phyloP scores from a whole-genome alignment of 305 asterid species.

The Solanum chacoense region DNA sequence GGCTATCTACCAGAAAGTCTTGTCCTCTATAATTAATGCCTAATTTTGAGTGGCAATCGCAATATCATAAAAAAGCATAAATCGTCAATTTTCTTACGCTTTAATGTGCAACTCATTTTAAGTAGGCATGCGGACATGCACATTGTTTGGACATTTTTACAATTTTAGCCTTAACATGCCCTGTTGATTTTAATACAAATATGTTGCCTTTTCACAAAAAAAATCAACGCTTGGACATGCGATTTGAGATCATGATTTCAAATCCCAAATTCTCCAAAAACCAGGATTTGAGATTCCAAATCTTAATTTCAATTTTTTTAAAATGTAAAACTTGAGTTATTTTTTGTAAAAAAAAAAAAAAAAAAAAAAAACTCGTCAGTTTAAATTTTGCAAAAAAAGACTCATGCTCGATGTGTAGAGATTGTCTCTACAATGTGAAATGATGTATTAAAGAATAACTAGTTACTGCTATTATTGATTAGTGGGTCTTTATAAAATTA shows the following conservation, averaged over 20 bases:
- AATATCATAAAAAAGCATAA: not conserved
- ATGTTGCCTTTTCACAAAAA: not conserved
- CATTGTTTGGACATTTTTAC: not conserved
- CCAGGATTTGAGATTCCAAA: not conserved
- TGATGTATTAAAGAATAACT: not conserved
- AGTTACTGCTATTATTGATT: not conserved
- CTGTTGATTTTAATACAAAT: not conserved
- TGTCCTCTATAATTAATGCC: not conserved
- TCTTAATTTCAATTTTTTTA: not conserved
- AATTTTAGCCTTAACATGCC: not conserved
- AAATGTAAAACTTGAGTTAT: not conserved
- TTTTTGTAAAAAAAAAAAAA: not conserved
- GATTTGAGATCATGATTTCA: not conserved
- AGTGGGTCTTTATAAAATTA: not conserved
- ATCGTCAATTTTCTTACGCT: not conserved
- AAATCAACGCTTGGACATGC: not conserved
- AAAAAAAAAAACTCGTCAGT: not conserved
- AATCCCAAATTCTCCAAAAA: not conserved
- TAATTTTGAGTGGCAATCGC: not conserved
- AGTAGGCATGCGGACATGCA: not conserved
- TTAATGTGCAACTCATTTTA: not conserved
- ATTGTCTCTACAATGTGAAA: not conserved
- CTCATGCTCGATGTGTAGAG: not conserved
- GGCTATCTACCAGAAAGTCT: not conserved
- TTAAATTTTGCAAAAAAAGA: not conserved